phyloP scores from a whole-genome alignment of 305 asterid genomes.

The Fraxinus albicans region DNA sequence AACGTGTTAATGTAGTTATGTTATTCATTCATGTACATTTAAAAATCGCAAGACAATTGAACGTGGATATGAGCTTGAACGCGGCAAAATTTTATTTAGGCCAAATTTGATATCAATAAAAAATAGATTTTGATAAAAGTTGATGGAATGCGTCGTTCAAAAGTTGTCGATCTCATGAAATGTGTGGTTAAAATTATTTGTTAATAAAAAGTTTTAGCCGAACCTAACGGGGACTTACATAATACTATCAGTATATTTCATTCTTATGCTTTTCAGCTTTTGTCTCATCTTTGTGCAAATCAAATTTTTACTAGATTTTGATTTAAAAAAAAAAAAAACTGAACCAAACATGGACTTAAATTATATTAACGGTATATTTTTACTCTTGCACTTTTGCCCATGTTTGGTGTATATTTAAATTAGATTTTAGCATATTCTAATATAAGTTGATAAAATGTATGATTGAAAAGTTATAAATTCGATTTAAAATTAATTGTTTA shows the following conservation, averaged over 20 bases:
- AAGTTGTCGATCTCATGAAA: neutral
- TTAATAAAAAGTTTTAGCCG: neutral
- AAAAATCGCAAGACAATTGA: neutral
- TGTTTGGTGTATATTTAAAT: no score
- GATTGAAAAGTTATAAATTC: no score
- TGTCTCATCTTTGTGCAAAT: neutral
- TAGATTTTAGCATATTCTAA: no score
- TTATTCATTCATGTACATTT: neutral
- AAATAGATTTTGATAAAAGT: no score
- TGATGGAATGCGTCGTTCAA: neutral
- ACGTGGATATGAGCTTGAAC: neutral
- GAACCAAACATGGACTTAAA: neutral
- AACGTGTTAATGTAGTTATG: neutral
- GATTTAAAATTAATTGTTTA: no score
- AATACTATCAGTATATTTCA: no score
- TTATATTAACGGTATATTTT: no score
- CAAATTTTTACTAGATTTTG: no score
- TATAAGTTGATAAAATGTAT: no score
- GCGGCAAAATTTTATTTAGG: neutral
- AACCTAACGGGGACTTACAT: neutral
- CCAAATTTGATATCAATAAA: neutral
- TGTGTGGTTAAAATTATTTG: neutral
- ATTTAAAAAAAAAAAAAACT: no score
- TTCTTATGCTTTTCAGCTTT: neutral
- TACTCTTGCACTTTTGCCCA: neutral